Evolutionary conservation across 2,329 filamentous ascomycete species (phyloP), one percentile per base, ranked within the genome.

Genomic region (Cadophora malorum): DNA sequence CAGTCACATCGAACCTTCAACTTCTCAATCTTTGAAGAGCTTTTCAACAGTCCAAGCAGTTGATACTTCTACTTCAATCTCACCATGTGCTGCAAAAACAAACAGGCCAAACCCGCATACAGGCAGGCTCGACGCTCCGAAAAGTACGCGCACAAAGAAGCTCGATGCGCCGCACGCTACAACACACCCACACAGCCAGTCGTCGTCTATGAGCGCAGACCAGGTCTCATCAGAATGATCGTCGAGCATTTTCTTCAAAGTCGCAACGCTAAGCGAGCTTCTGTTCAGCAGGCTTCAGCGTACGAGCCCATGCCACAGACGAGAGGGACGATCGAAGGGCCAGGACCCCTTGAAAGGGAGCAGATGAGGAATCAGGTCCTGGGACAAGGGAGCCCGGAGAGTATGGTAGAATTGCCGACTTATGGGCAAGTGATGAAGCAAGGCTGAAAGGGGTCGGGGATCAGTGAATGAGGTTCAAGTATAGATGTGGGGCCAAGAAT

Each of bases 361-460:
- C 16, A 41, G 9, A 3, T 55, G 52, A 25, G 19, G 19, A 35
- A 33, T 12, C 14, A 23, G 35, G 49, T n/a, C n/a, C 28, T 33
- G 35, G 33, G 19, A 31, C n/a, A 45, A 5, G 19, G 9, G 4
- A 64, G 52, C 16, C 25, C 35, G 12, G 52, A 35, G 52, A 56
- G 38, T 35, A 23, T 35, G 45, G 63, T 28, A 23, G 63, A 58
- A 25, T 58, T 64, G 52, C 63, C 63, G 23, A 64, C 23, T 56
- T 64, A 64, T 64, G 52, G 63, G 31, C 63, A 64, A 52, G 63
- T n/a, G 21, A 64, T 64, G 63, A 58, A 64, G 38, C 62, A 64
- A 21, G 19, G 31, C 16, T 21, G 47, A 35, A 19, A 8, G 1
- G 41, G 16, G 25, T 35, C 25, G n/a, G n/a, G n/a, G n/a, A 19